These are phyloP conservation scores for Colletotrichum cereale DNA, from an alignment of 2,329 filamentous ascomycete species.

Conservation along the genomic window DNA sequence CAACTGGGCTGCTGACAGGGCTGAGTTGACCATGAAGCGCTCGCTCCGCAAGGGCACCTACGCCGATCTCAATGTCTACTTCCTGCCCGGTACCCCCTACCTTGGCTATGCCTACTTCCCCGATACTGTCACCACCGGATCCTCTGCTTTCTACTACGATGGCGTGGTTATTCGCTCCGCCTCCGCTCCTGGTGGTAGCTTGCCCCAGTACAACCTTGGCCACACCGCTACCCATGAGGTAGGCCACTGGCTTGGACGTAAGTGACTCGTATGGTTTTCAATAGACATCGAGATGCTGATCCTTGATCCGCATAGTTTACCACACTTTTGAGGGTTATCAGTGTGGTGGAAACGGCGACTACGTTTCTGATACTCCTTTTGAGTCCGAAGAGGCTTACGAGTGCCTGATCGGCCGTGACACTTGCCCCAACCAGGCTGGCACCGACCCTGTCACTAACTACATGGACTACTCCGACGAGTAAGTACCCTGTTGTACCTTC, in stretches of 20 bases:
- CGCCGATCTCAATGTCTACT: constrained; percentile 61
- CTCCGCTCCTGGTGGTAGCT: constrained; percentile 54
- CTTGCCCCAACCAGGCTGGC: constrained; percentile 50
- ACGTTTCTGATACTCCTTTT: constrained; percentile 56
- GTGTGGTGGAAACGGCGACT: constrained; percentile 53
- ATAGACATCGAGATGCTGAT: background rate
- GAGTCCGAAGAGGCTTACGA: constrained; percentile 49
- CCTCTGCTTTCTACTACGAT: constrained; percentile 53
- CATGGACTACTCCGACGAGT: constrained; percentile 59
- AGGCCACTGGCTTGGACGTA: constrained; percentile 61
- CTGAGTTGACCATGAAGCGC: constrained; percentile 58
- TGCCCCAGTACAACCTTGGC: constrained; percentile 51
- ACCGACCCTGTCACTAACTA: constrained; percentile 55
- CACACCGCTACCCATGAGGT: constrained; percentile 57
- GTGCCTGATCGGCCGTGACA: constrained; percentile 53
- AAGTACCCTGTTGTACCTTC: constrained; percentile 38
- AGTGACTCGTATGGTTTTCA: background rate
- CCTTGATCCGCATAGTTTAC: constrained; percentile 46
- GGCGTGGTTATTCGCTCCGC: constrained; percentile 54
- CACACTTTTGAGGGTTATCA: constrained; percentile 61
- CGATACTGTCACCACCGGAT: constrained; percentile 41
- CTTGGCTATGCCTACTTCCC: constrained; percentile 64
- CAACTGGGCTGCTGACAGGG: constrained; percentile 57
- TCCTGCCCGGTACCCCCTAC: constrained; percentile 53
- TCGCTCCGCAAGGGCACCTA: constrained; percentile 58